Evolutionary conservation across 1,139 yeast species (phyloP), one percentile per base, ranked within the genome.

Genomic region (Candida neerlandica): DNA sequence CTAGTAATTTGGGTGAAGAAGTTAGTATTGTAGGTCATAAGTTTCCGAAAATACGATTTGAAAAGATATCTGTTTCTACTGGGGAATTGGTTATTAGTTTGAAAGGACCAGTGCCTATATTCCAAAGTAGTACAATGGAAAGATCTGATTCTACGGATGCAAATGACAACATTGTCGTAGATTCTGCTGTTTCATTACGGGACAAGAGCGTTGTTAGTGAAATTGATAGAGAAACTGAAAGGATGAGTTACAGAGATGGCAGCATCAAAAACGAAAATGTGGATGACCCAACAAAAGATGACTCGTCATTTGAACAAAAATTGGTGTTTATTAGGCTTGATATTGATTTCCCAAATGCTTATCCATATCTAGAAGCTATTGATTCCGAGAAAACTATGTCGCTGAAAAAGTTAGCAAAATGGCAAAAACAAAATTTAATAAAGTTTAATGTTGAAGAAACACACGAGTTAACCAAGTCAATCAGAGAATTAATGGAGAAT

Each of bases 1-100:
- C 86, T 2, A 80, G 84, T 15, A 89, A 89, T 59, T 67, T 92
- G 19, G 97, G 96, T 4, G 97, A 91, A 65, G 98, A 94, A 63
- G 92, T 92, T 1, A 86, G 96, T 56, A 75, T 82, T 29, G 94
- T 92, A 7, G 97, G 97, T 1, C 94, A 88, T 59, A 89, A 89
- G 59, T 91, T 94, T 62, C 96, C 97, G 1, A 89, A 87, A 55
- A 80, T 94, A 2, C 73, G 86, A 3, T 92, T 94, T 63, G 98
- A 94, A 58, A 84, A 85, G 60, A 91, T 94, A 6, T 85, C 94
- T 1, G 96, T 94, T 0, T 82, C 96, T 0, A 86, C 96, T 0
- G 97, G 98, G 32, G 85, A 80, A 38, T 71, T 92, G 50, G 83
- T 85, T 1, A 67, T 94, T 9, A 85, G 96, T 32, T 67, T 94